phyloP scores from a whole-genome alignment of 2,329 filamentous ascomycete species.

The Dactylellina leptospora region DNA sequence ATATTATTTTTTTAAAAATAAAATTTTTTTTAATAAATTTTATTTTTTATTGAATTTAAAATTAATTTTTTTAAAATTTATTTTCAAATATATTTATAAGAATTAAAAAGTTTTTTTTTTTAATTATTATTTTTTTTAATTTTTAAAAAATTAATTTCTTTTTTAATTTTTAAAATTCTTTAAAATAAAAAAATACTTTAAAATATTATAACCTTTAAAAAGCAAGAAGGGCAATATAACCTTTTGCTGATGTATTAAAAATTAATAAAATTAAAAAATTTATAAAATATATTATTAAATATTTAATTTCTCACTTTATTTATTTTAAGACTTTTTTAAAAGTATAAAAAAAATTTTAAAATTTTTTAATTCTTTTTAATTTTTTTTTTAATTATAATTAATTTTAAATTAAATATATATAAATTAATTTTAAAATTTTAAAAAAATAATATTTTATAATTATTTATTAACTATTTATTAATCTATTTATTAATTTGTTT shows the following conservation, averaged over 20 bases:
- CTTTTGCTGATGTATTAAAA: background rate
- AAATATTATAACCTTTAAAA: background rate
- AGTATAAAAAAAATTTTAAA: no score
- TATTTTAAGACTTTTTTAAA: background rate
- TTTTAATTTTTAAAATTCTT: background rate
- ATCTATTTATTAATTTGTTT: no score
- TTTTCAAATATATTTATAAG: background rate
- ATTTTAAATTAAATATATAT: background rate
- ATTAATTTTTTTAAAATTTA: background rate
- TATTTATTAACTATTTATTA: no score
- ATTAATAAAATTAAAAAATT: conserved; percentile 1
- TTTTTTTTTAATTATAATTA: background rate
- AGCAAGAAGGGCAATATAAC: background rate
- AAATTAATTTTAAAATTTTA: no score
- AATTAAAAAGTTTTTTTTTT: background rate
- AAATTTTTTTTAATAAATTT: background rate
- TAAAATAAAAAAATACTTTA: background rate
- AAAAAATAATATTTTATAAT: no score
- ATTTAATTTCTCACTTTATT: conserved; percentile 25
- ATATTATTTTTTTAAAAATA: background rate
- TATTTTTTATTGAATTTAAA: background rate
- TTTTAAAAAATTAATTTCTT: background rate
- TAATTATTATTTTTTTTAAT: background rate
- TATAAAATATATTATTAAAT: conserved; percentile 9
- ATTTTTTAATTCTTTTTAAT: background rate